These are phyloP conservation scores for Didymella segeticola DNA, from an alignment of 2,329 filamentous ascomycete genomes.

Conservation along the genomic window DNA sequence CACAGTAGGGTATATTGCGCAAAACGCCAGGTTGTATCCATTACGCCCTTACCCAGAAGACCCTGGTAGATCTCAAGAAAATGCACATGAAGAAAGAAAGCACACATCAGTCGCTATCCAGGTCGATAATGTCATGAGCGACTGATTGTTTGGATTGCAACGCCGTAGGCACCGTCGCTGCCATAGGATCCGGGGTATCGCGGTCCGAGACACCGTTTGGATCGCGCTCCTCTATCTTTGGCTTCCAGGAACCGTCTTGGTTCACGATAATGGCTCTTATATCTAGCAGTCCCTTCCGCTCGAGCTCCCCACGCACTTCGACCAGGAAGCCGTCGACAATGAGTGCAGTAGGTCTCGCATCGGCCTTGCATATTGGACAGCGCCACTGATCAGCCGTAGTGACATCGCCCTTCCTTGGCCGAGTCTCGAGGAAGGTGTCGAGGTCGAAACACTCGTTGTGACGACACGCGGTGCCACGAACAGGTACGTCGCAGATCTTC, in stretches of 20 bases:
- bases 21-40: background rate
- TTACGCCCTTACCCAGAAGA: background rate
- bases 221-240: constrained; percentile 47
- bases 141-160: background rate
- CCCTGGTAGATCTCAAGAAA: background rate
- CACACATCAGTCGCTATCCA: constrained; percentile 7
- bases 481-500: constrained; percentile 71
- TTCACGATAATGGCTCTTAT: constrained; percentile 69
- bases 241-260: constrained; percentile 70
- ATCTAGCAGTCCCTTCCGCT: constrained; percentile 55
- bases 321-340: constrained; percentile 76
- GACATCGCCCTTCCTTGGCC: constrained; percentile 25
- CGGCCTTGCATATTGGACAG: constrained; percentile 81
- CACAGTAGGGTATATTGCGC: constrained; percentile 1
- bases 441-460: constrained; percentile 94
- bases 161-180: background rate
- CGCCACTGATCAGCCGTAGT: constrained; percentile 74
- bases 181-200: constrained; percentile 9
- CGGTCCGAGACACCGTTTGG: constrained; percentile 22
- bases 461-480: constrained; percentile 71
- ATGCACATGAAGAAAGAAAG: background rate
- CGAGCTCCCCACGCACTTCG: constrained; percentile 65
- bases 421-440: constrained; percentile 72
- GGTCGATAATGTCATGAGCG: constrained; percentile 5
- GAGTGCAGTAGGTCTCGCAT: constrained; percentile 77